Percentiles rank a stretch among this genome's conserved stretches.
These are phyloP conservation scores for Urochloa ruziziensis DNA, from an alignment of 176 grass and related monocot genomes.

Conservation along the genomic window DNA sequence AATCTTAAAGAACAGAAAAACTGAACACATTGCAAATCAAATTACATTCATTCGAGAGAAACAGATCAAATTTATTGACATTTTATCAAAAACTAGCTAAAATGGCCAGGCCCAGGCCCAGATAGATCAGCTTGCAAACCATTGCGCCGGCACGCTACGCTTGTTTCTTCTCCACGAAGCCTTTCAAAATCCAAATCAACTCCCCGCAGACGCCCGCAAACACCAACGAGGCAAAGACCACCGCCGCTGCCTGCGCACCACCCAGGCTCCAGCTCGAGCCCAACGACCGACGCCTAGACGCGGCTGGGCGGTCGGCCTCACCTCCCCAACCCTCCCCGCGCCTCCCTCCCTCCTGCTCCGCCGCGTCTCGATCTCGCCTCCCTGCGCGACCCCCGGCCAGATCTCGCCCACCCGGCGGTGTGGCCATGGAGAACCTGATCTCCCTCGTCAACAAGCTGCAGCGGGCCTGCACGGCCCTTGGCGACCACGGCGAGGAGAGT, in stretches of 20 bases:
- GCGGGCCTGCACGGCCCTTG: constrained; percentile 86
- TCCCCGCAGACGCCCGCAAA: constrained; percentile 7
- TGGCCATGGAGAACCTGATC: constrained; percentile 85
- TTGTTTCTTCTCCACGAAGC: constrained; percentile 26
- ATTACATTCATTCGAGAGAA: too few species aligned
- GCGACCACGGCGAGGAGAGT: constrained; percentile 88
- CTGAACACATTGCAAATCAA: too few species aligned
- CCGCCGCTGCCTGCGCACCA: constrained; percentile 4
- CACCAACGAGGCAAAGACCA: background rate
- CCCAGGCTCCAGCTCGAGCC: constrained; percentile 1
- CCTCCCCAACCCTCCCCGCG: background rate
- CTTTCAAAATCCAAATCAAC: constrained; percentile 33
- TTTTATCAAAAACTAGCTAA: too few species aligned
- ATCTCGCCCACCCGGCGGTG: constrained; percentile 25
- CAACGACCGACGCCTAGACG: constrained; percentile 29
- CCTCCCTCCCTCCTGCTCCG: background rate
- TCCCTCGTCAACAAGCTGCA: constrained; percentile 90
- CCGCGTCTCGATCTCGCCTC: constrained; percentile 30
- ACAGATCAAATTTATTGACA: too few species aligned
- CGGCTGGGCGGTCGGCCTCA: constrained; percentile 43
- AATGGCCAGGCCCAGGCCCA: too few species aligned
- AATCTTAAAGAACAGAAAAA: too few species aligned
- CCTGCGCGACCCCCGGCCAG: constrained; percentile 34
- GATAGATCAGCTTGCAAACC: too few species aligned
- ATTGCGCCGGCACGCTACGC: background rate